Evolutionary conservation across 139 green algal genomes (phyloP).

Genomic region (Chlorella sorokiniana): DNA sequence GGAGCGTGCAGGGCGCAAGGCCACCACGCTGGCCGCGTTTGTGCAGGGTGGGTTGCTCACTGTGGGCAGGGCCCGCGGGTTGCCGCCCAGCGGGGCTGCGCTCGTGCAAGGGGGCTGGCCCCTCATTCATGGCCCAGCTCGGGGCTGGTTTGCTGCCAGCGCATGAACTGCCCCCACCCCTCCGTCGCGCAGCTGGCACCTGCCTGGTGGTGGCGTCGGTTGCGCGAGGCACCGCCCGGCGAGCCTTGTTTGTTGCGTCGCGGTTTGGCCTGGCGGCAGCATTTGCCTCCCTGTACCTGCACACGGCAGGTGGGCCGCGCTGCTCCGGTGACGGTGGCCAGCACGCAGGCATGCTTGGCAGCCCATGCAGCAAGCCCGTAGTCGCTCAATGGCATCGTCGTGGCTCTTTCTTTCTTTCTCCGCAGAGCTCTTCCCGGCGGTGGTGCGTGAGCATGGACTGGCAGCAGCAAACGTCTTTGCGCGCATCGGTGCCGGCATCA

Average conservation of each 20-base stretch:
- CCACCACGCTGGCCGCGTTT: slow-evolving; percentile 27
- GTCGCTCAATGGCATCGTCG: not conserved
- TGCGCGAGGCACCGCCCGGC: not conserved
- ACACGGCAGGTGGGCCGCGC: slow-evolving; percentile 1
- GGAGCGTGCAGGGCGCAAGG: slow-evolving; percentile 49
- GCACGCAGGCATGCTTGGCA: not conserved
- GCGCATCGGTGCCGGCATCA: not conserved
- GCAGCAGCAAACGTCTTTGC: not conserved
- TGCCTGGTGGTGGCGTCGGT: slow-evolving; percentile 29
- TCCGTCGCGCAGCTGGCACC: not conserved
- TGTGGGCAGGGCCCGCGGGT: no score
- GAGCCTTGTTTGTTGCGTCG: slow-evolving; percentile 35
- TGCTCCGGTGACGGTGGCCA: not conserved
- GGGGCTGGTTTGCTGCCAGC: not conserved
- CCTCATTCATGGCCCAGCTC: not conserved
- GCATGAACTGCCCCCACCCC: not conserved
- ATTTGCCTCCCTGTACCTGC: slow-evolving; percentile 11
- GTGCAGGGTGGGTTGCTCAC: slow-evolving; percentile 27
- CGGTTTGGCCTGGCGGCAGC: slow-evolving; percentile 43
- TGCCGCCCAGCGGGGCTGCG: no score
- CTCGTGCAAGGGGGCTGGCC: no score
- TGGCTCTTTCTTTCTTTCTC: not conserved
- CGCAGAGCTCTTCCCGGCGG: slow-evolving; percentile 34
- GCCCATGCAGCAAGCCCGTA: no score
- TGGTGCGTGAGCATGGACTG: slow-evolving; percentile 37